Evolutionary conservation across 2,329 filamentous ascomycete genomes (phyloP), one percentile per base, ranked within the genome.

Genomic region (Penicillium griseofulvum): DNA sequence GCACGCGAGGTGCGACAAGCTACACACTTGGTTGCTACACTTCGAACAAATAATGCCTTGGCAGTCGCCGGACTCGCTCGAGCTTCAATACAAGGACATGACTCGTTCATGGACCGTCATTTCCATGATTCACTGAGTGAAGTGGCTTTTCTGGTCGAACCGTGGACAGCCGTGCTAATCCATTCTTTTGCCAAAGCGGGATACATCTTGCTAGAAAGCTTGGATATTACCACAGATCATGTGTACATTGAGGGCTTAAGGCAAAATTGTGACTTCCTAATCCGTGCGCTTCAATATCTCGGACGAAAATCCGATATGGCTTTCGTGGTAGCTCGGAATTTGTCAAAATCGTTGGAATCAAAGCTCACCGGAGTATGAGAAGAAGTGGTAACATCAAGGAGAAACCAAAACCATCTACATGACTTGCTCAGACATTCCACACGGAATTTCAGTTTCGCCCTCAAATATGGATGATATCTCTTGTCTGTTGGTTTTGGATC

Each of bases 81-180:
- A 41, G 76, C 77, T 28, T 78, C 77, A 0, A 77, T 77, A 41
- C 73, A 71, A 68, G 22, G 76, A 4, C 56, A 59, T 26, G 52
- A 54, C 2, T 38, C 57, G 12, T 47, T 41, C 14, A 48, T 55
- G 42, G 26, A 41, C 12, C 45, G 26, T 1, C 43, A 79, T 22
- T 80, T 82, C 51, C 82, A 84, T 63, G 78, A 79, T 53, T 81
- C 81, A 0, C 73, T 83, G 24, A 80, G 77, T 39, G 76, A 83
- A 55, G 81, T 80, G 2, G 79, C 82, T 1, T 72, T 86, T n/a
- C 64, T 86, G 52, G 83, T 81, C 0, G 83, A 85, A 59, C 83
- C 83, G 2, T 85, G 83, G 83, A 83, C 82, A 1, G 78, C 79
- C 37, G 77, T 84, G 3, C 68, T 84, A 28, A 78, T 83, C 41